phyloP scores from a whole-genome alignment of 176 grass and related monocot species.

The Secale cereale region DNA sequence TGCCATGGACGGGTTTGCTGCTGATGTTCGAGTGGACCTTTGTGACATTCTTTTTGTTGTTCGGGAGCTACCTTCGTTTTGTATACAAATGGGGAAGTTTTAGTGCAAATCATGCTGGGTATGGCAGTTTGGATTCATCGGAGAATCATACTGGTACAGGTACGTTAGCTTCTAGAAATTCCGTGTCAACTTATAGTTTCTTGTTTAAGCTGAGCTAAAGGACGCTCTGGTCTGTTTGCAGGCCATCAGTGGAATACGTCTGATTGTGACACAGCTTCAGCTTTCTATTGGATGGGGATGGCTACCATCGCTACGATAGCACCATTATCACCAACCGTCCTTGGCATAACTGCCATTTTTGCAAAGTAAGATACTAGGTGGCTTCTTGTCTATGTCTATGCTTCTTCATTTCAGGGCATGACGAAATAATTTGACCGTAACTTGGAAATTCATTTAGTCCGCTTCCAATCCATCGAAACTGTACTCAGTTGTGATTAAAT shows the following conservation, averaged over 20 bases:
- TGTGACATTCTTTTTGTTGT: conserved; percentile 61
- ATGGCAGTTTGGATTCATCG: conserved; percentile 32
- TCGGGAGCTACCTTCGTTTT: conserved; percentile 64
- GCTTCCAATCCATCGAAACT: not conserved
- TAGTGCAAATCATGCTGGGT: conserved; percentile 42
- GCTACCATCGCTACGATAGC: conserved; percentile 46
- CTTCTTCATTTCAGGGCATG: not conserved
- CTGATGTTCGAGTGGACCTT: conserved; percentile 82
- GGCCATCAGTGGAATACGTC: conserved; percentile 59
- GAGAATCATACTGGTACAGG: conserved; percentile 68
- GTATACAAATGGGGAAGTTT: conserved; percentile 65
- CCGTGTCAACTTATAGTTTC: not conserved
- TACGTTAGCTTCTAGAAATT: conserved; percentile 31
- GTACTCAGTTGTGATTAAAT: not conserved
- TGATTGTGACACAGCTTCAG: conserved; percentile 47
- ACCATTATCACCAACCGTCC: conserved; percentile 45
- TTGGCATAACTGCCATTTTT: conserved; percentile 83
- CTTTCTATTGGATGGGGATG: conserved; percentile 78
- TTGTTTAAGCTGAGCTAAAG: conserved; percentile 7
- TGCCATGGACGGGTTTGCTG: conserved; percentile 87
- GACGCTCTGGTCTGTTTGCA: conserved; percentile 22
- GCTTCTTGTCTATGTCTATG: not conserved
- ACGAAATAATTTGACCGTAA: not conserved
- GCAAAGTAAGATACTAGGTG: conserved; percentile 53
- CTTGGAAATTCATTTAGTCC: not conserved